Conservation (phyloP, 169 alveolate genomes). For the Plasmodium chabaudi region DNA sequence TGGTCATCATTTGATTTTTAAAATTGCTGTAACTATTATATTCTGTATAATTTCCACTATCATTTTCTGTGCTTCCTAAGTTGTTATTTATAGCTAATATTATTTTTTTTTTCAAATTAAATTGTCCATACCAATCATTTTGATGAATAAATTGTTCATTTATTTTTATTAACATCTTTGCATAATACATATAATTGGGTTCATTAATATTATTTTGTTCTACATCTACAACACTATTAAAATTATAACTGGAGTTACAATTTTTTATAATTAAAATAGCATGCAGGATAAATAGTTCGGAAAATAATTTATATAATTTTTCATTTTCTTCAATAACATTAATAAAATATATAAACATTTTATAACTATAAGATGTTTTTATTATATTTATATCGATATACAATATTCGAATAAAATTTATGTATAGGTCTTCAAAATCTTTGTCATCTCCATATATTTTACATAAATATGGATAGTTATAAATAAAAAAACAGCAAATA, state of each 20-base stretch:
- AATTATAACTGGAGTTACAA: not conserved
- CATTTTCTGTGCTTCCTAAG: not conserved
- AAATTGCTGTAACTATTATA: not conserved
- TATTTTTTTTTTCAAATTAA: slow-evolving; percentile 23
- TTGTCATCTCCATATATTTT: slow-evolving; percentile 7
- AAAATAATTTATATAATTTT: not conserved
- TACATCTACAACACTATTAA: not conserved
- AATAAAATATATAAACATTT: slow-evolving; percentile 16
- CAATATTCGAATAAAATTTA: slow-evolving; percentile 18
- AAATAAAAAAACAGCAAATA: slow-evolving; percentile 38
- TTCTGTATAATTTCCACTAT: not conserved
- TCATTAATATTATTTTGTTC: not conserved
- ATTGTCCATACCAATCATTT: slow-evolving; percentile 42
- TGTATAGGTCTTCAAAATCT: slow-evolving; percentile 19
- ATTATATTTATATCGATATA: slow-evolving; percentile 53
- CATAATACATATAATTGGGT: not conserved
- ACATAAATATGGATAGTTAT: slow-evolving; percentile 20
- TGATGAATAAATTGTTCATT: slow-evolving; percentile 3
- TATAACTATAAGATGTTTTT: slow-evolving; percentile 19
- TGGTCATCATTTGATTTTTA: slow-evolving; percentile 11
- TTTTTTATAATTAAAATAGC: slow-evolving; percentile 29
- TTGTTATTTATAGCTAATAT: not conserved
- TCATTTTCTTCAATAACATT: slow-evolving; percentile 2
- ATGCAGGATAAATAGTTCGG: slow-evolving; percentile 19
- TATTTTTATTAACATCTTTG: slow-evolving; percentile 3